Percentiles rank a stretch among this genome's conserved stretches.
phyloP scores from a whole-genome alignment of 208 protist species.

The Hexamita inflata region DNA sequence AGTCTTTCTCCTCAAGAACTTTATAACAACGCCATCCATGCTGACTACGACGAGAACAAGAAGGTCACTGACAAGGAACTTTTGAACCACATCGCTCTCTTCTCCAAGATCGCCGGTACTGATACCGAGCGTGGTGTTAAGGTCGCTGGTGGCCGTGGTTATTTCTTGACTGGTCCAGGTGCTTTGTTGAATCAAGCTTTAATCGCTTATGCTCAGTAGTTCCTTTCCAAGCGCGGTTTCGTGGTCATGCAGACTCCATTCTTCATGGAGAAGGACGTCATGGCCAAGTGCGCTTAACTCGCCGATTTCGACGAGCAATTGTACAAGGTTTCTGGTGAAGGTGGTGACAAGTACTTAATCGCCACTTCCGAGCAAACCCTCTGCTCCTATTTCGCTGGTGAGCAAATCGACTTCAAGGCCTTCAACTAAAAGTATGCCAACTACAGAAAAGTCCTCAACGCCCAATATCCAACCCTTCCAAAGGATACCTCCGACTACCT shows the following conservation, averaged over 20 bases:
- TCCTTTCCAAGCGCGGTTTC: conserved; percentile 67
- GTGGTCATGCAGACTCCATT: conserved; percentile 90
- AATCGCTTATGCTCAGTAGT: conserved; percentile 83
- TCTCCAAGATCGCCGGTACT: neutral
- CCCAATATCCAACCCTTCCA: no score
- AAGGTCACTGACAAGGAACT: no score
- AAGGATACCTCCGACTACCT: no score
- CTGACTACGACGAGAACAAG: no score
- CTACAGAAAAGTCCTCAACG: no score
- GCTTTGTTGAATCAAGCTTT: conserved; percentile 88
- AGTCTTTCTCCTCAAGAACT: no score
- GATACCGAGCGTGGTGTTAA: conserved; percentile 24
- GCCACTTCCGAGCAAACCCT: conserved; percentile 98
- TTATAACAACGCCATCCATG: no score
- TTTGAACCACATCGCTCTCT: conserved; percentile 29
- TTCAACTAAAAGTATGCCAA: no score
- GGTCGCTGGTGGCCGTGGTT: conserved; percentile 81
- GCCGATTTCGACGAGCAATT: conserved; percentile 95
- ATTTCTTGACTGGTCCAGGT: conserved; percentile 81
- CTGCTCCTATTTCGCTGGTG: conserved; percentile 76
- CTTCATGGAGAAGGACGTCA: conserved; percentile 92
- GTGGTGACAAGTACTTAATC: conserved; percentile 98
- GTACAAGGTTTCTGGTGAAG: conserved; percentile 71
- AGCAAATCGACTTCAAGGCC: conserved; percentile 75
- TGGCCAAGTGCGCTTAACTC: conserved; percentile 86